Base-by-base conservation (phyloP, 1,139 yeast genomes). In the Suhomyces maxii region DNA sequence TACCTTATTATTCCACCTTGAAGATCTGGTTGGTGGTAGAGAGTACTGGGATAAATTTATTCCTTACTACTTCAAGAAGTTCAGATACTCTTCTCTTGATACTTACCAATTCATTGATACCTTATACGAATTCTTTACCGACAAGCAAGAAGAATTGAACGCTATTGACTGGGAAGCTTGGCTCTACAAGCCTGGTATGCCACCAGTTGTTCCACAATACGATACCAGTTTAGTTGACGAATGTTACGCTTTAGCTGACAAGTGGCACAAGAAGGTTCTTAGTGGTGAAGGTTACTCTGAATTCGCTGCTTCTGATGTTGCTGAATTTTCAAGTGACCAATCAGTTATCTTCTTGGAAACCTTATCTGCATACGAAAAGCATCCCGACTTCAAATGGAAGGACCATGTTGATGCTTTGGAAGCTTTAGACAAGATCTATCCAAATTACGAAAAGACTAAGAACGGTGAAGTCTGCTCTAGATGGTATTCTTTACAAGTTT, bases 391-490 rank as follows among this genome's bases (percentile, higher is more conserved):
- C 55, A 50, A 58, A 26, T 59, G 82, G 84, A 56, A 62, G 59
- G 36, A 73, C 56, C 58, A 73, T 42, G 55, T 60, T 28, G 60
- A 58, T 3, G 79, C 77, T 1, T 64, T 81, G 52, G 47, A 58
- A 13, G 60, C 68, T 11, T 68, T 84, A 72, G 73, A 73, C 42
- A 53, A 62, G 26, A 58, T 73, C 6, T 86, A 85, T 63, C 44
- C 66, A 1, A 58, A 58, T 8, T 79, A 83, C 56, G 62, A 74
- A 14, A 51, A 67, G 8, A 79, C 91, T 2, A 67, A 74, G 48
- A 90, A 90, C 64, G 88, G 95, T 0, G 97, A 90, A 65, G 87
- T 90, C 41, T 73, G 85, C 42, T 86, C 85, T 66, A 79, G 96
- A 63, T 86, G 89, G 84, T 88, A 76, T 64, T 72, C 82, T 49